These are phyloP conservation scores for Hibiscus tridactylites DNA, from an alignment of 345 rosid genomes.

Conservation along the genomic window DNA sequence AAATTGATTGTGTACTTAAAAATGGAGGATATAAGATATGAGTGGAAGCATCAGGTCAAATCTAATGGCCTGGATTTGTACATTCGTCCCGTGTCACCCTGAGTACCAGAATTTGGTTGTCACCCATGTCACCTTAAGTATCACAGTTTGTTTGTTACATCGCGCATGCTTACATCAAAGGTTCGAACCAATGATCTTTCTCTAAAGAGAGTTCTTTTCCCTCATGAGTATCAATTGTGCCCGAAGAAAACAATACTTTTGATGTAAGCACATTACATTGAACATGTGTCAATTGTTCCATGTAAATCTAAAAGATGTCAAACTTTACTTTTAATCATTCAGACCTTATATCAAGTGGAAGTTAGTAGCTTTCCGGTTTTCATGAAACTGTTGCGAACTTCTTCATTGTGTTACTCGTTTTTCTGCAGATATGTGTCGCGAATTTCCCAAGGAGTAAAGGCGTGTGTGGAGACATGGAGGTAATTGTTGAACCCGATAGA, in stretches of 20 bases:
- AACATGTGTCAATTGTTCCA: not conserved
- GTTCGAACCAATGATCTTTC: not conserved
- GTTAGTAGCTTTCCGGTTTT: not conserved
- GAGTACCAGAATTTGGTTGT: not conserved
- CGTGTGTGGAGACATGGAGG: slow-evolving; percentile 28
- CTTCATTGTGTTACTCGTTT: not conserved
- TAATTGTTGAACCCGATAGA: slow-evolving; percentile 30
- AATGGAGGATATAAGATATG: not conserved
- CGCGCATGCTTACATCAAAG: not conserved
- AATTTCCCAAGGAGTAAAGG: slow-evolving; percentile 6
- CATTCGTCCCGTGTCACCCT: not conserved
- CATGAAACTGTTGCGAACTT: not conserved
- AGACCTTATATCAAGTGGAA: not conserved
- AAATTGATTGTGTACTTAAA: not conserved
- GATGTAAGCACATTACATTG: not conserved
- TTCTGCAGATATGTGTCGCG: slow-evolving; percentile 17
- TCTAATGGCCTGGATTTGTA: not conserved
- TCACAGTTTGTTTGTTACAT: not conserved
- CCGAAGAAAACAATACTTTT: too few relatives aligned
- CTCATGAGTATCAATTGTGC: not conserved
- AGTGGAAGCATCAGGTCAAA: not conserved
- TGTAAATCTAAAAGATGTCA: not conserved
- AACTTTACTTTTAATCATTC: not conserved
- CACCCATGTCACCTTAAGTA: not conserved
- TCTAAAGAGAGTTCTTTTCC: not conserved